Percentiles rank a stretch among this genome's conserved stretches.
Evolutionary conservation across 441 rosid genomes (phyloP).

Genomic region (Monsonia emarginata): DNA sequence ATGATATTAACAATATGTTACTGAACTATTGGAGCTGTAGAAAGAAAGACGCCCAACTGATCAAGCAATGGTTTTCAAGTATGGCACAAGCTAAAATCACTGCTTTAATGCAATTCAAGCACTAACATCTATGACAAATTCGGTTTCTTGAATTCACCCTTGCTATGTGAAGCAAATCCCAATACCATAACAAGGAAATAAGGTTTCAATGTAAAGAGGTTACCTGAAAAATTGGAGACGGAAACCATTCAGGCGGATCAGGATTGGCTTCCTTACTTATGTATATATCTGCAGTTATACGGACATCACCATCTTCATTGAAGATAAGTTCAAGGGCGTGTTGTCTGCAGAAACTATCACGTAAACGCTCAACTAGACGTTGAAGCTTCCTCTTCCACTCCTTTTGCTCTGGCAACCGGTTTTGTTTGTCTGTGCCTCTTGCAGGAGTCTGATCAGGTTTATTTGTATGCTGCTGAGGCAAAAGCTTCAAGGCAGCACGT

Average conservation of each 20-base stretch:
- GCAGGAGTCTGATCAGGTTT: constrained; percentile 53
- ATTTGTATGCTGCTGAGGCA: constrained; percentile 48
- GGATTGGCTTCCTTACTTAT: constrained; percentile 63
- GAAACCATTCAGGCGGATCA: constrained; percentile 73
- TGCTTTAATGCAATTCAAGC: neutral
- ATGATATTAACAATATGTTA: too few species aligned
- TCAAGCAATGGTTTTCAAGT: neutral
- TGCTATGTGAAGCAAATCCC: neutral
- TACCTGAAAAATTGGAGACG: constrained; percentile 94
- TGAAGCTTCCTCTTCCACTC: constrained; percentile 95
- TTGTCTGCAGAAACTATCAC: constrained; percentile 83
- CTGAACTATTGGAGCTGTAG: too few species aligned
- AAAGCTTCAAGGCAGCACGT: constrained; percentile 90
- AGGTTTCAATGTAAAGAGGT: neutral
- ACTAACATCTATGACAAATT: neutral
- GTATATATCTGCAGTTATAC: constrained; percentile 83
- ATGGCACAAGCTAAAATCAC: neutral
- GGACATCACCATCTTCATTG: constrained; percentile 92
- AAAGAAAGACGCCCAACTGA: too few species aligned
- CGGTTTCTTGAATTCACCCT: too few species aligned
- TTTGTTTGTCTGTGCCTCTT: constrained; percentile 75
- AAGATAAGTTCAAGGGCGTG: constrained; percentile 96
- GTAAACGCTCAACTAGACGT: constrained; percentile 71
- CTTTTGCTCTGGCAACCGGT: constrained; percentile 92
- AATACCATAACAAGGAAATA: neutral